phyloP scores from a whole-genome alignment of 1,284 basidiomycete genomes.

The Trichosporon ovoides region DNA sequence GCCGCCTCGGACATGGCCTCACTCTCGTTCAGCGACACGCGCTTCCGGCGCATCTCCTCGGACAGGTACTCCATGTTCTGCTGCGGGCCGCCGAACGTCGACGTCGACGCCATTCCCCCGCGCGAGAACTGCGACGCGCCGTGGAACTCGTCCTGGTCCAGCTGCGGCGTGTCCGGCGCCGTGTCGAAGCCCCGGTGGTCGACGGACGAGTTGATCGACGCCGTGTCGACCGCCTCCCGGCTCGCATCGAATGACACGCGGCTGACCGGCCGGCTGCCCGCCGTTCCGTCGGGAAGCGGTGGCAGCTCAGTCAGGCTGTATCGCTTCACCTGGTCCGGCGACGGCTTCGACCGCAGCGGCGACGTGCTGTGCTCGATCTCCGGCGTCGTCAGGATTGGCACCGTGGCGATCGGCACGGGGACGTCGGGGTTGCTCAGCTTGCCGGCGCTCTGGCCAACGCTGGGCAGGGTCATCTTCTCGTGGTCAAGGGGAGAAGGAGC shows the following conservation, averaged over 20 bases:
- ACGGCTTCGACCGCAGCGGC: background rate
- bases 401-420: background rate
- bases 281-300: background rate
- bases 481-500: background rate
- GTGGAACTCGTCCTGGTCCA: conserved; percentile 2
- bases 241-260: background rate
- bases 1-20: conserved; percentile 1
- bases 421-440: background rate
- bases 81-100: background rate
- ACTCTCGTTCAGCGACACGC: background rate
- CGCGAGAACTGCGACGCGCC: background rate
- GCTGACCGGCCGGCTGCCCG: background rate
- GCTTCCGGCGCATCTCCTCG: background rate
- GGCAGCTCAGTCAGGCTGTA: conserved; percentile 5
- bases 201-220: background rate
- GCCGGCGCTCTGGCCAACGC: background rate
- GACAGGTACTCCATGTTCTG: background rate
- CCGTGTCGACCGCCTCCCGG: background rate
- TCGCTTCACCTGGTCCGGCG: background rate
- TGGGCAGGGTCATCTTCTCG: background rate
- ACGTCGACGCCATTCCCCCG: background rate
- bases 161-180: conserved; percentile 4
- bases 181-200: conserved; percentile 3
- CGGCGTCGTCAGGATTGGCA: background rate
- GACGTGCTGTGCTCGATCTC: conserved; percentile 2